Conservation (phyloP, 2,329 filamentous ascomycete species). For the Xylaria sp. region DNA sequence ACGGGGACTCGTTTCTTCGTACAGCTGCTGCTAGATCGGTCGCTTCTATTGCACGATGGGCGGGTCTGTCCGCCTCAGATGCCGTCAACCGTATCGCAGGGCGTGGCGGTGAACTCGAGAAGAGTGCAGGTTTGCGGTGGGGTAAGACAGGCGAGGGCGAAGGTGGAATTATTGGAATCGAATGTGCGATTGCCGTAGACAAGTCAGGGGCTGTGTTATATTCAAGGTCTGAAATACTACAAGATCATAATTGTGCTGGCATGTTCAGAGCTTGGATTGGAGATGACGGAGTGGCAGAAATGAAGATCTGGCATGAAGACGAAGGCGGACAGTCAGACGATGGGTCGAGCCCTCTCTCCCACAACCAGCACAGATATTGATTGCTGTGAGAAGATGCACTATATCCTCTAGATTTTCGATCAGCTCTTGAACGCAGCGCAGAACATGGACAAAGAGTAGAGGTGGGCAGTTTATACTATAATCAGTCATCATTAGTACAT, state of each 20-base stretch:
- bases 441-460: slow-evolving; percentile 1
- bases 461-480: slow-evolving; percentile 19
- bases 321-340: slow-evolving; percentile 13
- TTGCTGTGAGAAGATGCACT: background rate
- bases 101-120: slow-evolving; percentile 76
- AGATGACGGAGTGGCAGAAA: slow-evolving; percentile 65
- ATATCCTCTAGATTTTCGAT: slow-evolving; percentile 14
- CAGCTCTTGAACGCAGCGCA: slow-evolving; percentile 23
- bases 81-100: slow-evolving; percentile 76
- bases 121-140: slow-evolving; percentile 79
- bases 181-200: slow-evolving; percentile 62
- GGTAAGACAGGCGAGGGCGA: slow-evolving; percentile 78
- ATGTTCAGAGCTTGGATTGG: slow-evolving; percentile 87
- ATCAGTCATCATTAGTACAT: slow-evolving; percentile 43
- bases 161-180: slow-evolving; percentile 87
- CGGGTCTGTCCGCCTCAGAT: slow-evolving; percentile 58
- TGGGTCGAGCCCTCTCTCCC: slow-evolving; percentile 11
- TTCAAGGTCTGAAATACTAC: slow-evolving; percentile 66
- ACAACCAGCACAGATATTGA: slow-evolving; percentile 28
- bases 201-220: slow-evolving; percentile 55
- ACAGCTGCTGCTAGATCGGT: slow-evolving; percentile 76
- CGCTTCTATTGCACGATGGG: slow-evolving; percentile 77
- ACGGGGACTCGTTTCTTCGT: slow-evolving; percentile 88
- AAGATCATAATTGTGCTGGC: slow-evolving; percentile 85
- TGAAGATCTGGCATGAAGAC: slow-evolving; percentile 66